Evolutionary conservation across 2,329 filamentous ascomycete genomes (phyloP).

Genomic region (Aureobasidium uvarum): DNA sequence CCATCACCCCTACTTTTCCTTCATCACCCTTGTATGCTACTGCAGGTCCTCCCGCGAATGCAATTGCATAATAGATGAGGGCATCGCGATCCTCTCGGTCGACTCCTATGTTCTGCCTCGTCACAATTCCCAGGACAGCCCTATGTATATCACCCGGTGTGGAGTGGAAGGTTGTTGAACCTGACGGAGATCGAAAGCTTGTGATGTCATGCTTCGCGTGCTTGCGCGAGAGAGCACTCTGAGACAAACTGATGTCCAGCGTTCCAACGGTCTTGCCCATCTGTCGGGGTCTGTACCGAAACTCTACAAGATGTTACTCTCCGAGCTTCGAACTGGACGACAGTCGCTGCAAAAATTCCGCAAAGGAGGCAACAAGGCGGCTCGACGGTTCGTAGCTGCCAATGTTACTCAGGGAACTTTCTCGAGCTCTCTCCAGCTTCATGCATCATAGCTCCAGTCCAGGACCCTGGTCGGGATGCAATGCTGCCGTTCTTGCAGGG

Average conservation of each 20-base stretch:
- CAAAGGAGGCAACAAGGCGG: background rate
- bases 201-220: conserved; percentile 12
- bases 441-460: conserved; percentile 22
- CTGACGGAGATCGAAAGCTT: conserved; percentile 12
- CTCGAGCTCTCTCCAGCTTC: conserved; percentile 16
- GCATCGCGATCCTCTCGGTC: background rate
- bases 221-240: conserved; percentile 4
- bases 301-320: background rate
- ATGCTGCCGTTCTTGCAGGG: conserved; percentile 26
- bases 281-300: conserved; percentile 15
- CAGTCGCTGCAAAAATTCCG: background rate
- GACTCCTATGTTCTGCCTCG: background rate
- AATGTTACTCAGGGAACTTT: background rate
- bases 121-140: conserved; percentile 17
- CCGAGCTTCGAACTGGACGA: background rate
- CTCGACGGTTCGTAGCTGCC: background rate
- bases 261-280: conserved; percentile 5
- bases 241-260: conserved; percentile 23
- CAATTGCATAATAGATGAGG: background rate
- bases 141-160: conserved; percentile 19
- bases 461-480: conserved; percentile 10
- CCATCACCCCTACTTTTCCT: background rate
- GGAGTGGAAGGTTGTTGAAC: conserved; percentile 13
- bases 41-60: conserved; percentile 19
- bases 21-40: conserved; percentile 2